Evolutionary conservation across 2,329 filamentous ascomycete species (phyloP).

Genomic region (Pleurostoma richardsiae): DNA sequence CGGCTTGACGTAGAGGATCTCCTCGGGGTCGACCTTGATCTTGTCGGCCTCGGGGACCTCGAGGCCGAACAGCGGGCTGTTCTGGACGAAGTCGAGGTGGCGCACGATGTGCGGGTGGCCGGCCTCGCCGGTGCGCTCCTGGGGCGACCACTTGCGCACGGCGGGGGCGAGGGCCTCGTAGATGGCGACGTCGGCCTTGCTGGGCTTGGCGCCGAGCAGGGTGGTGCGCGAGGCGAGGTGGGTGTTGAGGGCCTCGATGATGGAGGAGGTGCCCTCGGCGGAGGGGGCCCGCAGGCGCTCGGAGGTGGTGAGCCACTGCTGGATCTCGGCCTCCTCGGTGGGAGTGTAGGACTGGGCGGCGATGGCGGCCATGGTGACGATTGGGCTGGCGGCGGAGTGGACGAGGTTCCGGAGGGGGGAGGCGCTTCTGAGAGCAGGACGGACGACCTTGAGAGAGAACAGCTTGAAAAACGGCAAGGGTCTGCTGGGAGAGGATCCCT

Average conservation of each 20-base stretch:
- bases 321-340: constrained; percentile 79
- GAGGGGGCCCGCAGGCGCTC: constrained; percentile 56
- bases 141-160: constrained; percentile 73
- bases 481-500: no score
- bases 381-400: constrained; percentile 29
- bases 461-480: constrained; percentile 24
- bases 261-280: constrained; percentile 45
- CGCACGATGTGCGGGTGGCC: constrained; percentile 90
- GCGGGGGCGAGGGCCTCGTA: constrained; percentile 74
- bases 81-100: constrained; percentile 91
- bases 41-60: constrained; percentile 68
- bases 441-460: constrained; percentile 35
- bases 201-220: constrained; percentile 83
- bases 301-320: constrained; percentile 80
- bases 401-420: constrained; percentile 23
- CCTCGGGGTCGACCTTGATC: constrained; percentile 70
- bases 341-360: constrained; percentile 65
- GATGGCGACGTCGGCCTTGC: constrained; percentile 77
- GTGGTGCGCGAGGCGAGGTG: constrained; percentile 88
- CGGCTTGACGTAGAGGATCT: constrained; percentile 83
- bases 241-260: constrained; percentile 75
- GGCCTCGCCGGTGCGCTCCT: constrained; percentile 84
- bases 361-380: constrained; percentile 61
- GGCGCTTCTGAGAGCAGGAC: constrained; percentile 28
- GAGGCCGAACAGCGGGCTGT: constrained; percentile 70